Conservation (phyloP, 345 rosid species). For the Aegle marmelos region DNA sequence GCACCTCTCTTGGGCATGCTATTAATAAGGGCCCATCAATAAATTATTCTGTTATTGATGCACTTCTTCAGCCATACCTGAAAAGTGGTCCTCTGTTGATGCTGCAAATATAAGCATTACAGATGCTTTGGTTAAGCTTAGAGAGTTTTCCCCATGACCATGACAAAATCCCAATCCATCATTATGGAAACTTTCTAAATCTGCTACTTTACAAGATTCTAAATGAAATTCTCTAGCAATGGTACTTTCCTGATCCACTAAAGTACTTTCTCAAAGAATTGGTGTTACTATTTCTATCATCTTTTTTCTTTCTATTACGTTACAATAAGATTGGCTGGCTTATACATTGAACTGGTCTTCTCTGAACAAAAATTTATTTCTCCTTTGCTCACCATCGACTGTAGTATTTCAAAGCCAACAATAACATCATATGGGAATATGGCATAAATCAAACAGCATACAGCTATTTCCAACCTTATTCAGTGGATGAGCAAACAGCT, state of each 20-base stretch:
- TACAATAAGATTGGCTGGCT: neutral
- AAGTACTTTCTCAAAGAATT: neutral
- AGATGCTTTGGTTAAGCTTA: neutral
- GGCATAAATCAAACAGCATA: neutral
- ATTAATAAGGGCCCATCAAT: neutral
- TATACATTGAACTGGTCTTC: neutral
- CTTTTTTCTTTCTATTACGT: neutral
- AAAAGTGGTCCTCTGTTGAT: neutral
- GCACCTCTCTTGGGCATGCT: neutral
- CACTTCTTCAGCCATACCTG: neutral
- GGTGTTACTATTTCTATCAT: neutral
- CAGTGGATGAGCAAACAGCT: slow-evolving; percentile 78
- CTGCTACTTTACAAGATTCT: neutral
- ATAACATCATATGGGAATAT: neutral
- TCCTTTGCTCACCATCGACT: neutral
- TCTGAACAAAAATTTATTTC: neutral
- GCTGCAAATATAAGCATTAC: neutral
- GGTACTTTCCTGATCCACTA: neutral
- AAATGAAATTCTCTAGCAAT: neutral
- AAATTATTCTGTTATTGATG: neutral
- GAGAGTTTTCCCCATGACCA: neutral
- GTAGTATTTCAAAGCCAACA: neutral
- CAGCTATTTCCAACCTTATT: slow-evolving; percentile 61
- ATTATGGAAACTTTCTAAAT: neutral
- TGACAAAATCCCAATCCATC: neutral